These are phyloP conservation scores for Sideroxylon spinosum DNA, from an alignment of 179 eudicot genomes.

Conservation along the genomic window DNA sequence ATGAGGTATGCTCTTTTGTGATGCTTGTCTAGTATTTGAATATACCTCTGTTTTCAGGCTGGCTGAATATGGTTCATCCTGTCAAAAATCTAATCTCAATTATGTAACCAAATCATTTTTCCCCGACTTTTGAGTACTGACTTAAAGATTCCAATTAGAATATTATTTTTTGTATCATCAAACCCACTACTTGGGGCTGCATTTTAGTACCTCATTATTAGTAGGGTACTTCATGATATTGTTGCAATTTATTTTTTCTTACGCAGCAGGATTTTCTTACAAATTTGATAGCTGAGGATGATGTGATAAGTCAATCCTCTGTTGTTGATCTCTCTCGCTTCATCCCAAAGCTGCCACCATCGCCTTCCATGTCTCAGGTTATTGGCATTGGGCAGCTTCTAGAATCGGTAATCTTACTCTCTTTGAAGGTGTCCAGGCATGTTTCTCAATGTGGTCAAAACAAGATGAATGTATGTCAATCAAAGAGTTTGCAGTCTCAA, in stretches of 20 bases:
- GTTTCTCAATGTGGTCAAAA: background rate
- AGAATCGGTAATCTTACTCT: slow-evolving; percentile 59
- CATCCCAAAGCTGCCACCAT: slow-evolving; percentile 39
- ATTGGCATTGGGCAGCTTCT: slow-evolving; percentile 89
- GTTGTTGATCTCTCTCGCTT: slow-evolving; percentile 49
- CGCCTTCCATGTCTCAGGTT: slow-evolving; percentile 56
- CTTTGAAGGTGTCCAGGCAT: background rate
- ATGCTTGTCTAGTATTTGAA: background rate
- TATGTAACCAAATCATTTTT: background rate
- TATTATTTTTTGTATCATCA: background rate
- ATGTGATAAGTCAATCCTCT: slow-evolving; percentile 56
- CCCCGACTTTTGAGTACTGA: background rate
- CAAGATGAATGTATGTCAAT: background rate
- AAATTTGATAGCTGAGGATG: slow-evolving; percentile 67
- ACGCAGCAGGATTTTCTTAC: slow-evolving; percentile 60
- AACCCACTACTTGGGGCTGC: background rate
- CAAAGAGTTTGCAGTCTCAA: background rate
- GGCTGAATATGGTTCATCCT: background rate
- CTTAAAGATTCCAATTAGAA: background rate
- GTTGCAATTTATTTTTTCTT: background rate
- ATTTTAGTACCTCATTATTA: background rate
- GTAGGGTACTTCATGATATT: background rate
- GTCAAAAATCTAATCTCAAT: background rate
- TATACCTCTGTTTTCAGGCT: background rate
- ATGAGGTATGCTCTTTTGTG: slow-evolving; percentile 43